Conservation (phyloP, 2,329 filamentous ascomycete genomes). For the Paraphaeosphaeria minitans region DNA sequence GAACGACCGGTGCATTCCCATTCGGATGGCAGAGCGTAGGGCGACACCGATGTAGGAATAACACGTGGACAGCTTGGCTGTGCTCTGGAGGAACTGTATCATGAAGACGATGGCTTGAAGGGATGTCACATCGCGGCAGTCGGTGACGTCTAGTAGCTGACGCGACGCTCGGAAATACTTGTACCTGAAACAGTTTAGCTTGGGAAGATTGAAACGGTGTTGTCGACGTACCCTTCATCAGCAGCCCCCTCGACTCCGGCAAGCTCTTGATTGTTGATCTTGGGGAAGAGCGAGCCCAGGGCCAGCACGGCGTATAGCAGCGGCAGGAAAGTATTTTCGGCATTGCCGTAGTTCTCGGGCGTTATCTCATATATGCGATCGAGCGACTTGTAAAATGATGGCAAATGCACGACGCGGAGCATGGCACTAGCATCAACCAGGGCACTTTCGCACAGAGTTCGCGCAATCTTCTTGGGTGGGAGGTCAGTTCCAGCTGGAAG, state of each 20-base stretch:
- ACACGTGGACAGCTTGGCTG: slow-evolving; percentile 58
- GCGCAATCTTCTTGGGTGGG: slow-evolving; percentile 66
- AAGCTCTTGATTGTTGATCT: slow-evolving; percentile 44
- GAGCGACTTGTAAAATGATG: slow-evolving; percentile 77
- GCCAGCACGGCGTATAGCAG: slow-evolving; percentile 56
- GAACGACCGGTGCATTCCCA: slow-evolving; percentile 58
- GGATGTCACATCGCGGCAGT: slow-evolving; percentile 56
- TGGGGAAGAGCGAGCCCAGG: slow-evolving; percentile 54
- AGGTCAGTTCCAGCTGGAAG: slow-evolving; percentile 60
- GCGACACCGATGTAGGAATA: slow-evolving; percentile 60
- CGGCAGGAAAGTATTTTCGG: slow-evolving; percentile 55
- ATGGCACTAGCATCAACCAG: slow-evolving; percentile 67
- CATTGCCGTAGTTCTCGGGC: slow-evolving; percentile 51
- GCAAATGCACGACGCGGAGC: slow-evolving; percentile 77
- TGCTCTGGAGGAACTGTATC: slow-evolving; percentile 59
- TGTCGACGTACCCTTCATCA: slow-evolving; percentile 49
- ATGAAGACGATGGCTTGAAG: slow-evolving; percentile 60
- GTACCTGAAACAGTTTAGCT: slow-evolving; percentile 45
- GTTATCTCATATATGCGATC: slow-evolving; percentile 77
- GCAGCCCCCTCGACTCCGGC: slow-evolving; percentile 53
- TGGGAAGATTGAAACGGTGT: slow-evolving; percentile 10
- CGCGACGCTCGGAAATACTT: slow-evolving; percentile 56
- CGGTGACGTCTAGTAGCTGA: slow-evolving; percentile 58
- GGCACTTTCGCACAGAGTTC: slow-evolving; percentile 62
- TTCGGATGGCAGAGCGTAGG: slow-evolving; percentile 55